Evolutionary conservation across 176 grass and related monocot species (phyloP).

Genomic region (Oryza nivara): DNA sequence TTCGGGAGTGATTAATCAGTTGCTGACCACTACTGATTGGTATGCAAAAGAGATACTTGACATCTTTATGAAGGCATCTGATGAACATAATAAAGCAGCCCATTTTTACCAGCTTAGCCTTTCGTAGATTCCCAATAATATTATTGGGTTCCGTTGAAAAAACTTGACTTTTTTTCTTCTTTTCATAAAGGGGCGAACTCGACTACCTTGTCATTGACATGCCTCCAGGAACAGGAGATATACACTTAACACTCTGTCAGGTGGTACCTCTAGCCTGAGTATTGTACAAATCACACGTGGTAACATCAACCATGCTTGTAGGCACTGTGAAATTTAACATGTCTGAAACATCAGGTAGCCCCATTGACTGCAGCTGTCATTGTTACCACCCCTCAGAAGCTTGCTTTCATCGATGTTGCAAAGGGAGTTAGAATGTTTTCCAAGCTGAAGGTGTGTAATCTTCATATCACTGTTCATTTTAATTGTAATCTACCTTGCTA

Average conservation of each 20-base stretch:
- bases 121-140: background rate
- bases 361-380: slow-evolving; percentile 93
- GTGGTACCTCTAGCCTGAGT: slow-evolving; percentile 45
- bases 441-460: slow-evolving; percentile 83
- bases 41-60: slow-evolving; percentile 46
- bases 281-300: slow-evolving; percentile 27
- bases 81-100: slow-evolving; percentile 13
- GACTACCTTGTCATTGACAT: slow-evolving; percentile 99
- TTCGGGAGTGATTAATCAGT: slow-evolving; percentile 93
- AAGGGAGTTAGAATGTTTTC: slow-evolving; percentile 99
- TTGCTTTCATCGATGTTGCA: slow-evolving; percentile 98
- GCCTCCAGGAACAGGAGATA: slow-evolving; percentile 99
- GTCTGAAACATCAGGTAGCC: slow-evolving; percentile 67
- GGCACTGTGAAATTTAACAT: slow-evolving; percentile 30
- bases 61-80: slow-evolving; percentile 18
- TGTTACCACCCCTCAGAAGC: slow-evolving; percentile 95
- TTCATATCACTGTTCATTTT: slow-evolving; percentile 34
- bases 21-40: slow-evolving; percentile 92
- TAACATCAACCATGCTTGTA: slow-evolving; percentile 4
- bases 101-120: background rate
- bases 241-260: slow-evolving; percentile 97
- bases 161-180: slow-evolving; percentile 31
- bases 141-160: slow-evolving; percentile 21
- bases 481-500: background rate
- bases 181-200: slow-evolving; percentile 78